A percentile compares a stretch with the other conserved stretches of the same genome.
These are phyloP conservation scores for Tolypocladium pustulatum DNA, from an alignment of 2,329 filamentous ascomycete species.

Conservation along the genomic window DNA sequence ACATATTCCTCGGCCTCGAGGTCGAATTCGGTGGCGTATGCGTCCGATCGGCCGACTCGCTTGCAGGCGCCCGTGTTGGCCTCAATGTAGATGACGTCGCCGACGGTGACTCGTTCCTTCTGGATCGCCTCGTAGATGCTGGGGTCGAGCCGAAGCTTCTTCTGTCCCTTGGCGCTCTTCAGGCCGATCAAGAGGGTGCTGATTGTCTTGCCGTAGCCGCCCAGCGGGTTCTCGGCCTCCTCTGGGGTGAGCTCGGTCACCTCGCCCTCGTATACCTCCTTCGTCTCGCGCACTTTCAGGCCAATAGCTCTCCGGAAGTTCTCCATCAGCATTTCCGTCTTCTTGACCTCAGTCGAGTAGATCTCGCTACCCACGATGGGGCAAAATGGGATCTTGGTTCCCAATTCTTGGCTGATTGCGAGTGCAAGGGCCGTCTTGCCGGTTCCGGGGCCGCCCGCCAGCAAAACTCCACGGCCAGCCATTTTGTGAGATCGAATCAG, in stretches of 20 bases:
- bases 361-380: slow-evolving; percentile 97
- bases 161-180: slow-evolving; percentile 92
- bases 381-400: slow-evolving; percentile 96
- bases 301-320: slow-evolving; percentile 97
- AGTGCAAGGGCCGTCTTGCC: slow-evolving; percentile 95
- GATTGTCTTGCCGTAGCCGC: slow-evolving; percentile 95
- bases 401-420: slow-evolving; percentile 91
- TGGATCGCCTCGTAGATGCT: slow-evolving; percentile 99
- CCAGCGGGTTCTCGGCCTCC: slow-evolving; percentile 94
- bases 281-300: slow-evolving; percentile 93
- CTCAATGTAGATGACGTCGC: slow-evolving; percentile 98
- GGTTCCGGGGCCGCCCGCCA: slow-evolving; percentile 90
- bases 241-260: slow-evolving; percentile 96
- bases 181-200: slow-evolving; percentile 88
- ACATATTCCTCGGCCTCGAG: slow-evolving; percentile 98
- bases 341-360: slow-evolving; percentile 97
- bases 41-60: slow-evolving; percentile 88
- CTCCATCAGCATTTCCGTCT: slow-evolving; percentile 98
- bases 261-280: slow-evolving; percentile 98
- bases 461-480: slow-evolving; percentile 85
- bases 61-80: slow-evolving; percentile 98
- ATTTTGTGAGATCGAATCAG: slow-evolving; percentile 95
- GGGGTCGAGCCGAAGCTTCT: slow-evolving; percentile 92
- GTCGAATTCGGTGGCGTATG: slow-evolving; percentile 97
- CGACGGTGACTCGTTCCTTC: slow-evolving; percentile 91